Conservation (phyloP, 768 basidiomycete genomes). For the Hypholoma sublateritium region DNA sequence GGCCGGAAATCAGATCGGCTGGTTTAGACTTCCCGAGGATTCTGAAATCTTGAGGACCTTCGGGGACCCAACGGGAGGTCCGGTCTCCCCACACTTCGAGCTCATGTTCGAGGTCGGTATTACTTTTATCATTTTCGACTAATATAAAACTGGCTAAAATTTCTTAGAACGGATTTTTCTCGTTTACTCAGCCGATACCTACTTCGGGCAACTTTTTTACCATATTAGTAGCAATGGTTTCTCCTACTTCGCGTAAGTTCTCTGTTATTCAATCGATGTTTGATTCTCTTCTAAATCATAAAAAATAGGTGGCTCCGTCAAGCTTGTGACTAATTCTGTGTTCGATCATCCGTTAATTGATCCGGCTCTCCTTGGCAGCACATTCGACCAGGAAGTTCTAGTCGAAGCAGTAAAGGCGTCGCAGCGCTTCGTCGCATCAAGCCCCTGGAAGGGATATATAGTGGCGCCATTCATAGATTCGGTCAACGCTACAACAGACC, state of each 20-base stretch:
- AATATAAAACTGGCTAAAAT: not conserved
- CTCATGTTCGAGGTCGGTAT: slow-evolving; percentile 12
- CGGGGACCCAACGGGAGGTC: slow-evolving; percentile 9
- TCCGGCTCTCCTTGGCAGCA: slow-evolving; percentile 37
- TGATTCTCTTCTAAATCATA: not conserved
- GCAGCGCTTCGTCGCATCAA: slow-evolving; percentile 20
- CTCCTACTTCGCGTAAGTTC: slow-evolving; percentile 9
- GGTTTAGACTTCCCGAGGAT: slow-evolving; percentile 9
- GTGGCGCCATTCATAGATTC: slow-evolving; percentile 14
- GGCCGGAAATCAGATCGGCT: slow-evolving; percentile 10
- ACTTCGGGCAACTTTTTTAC: slow-evolving; percentile 22
- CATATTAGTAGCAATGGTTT: slow-evolving; percentile 10
- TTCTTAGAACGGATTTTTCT: slow-evolving; percentile 9
- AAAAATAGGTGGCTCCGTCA: slow-evolving; percentile 19
- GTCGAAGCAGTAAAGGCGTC: slow-evolving; percentile 21
- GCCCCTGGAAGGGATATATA: slow-evolving; percentile 26
- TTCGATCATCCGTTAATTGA: slow-evolving; percentile 47
- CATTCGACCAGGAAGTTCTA: slow-evolving; percentile 25
- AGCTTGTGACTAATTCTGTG: slow-evolving; percentile 36
- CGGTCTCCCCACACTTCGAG: slow-evolving; percentile 12
- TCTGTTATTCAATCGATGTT: not conserved
- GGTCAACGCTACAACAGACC: slow-evolving; percentile 22
- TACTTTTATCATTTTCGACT: not conserved
- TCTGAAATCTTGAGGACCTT: slow-evolving; percentile 6
- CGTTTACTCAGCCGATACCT: slow-evolving; percentile 3